Evolutionary conservation across 306 rosid genomes (phyloP), one percentile per base, ranked within the genome.

Genomic region (Vigna radiata): DNA sequence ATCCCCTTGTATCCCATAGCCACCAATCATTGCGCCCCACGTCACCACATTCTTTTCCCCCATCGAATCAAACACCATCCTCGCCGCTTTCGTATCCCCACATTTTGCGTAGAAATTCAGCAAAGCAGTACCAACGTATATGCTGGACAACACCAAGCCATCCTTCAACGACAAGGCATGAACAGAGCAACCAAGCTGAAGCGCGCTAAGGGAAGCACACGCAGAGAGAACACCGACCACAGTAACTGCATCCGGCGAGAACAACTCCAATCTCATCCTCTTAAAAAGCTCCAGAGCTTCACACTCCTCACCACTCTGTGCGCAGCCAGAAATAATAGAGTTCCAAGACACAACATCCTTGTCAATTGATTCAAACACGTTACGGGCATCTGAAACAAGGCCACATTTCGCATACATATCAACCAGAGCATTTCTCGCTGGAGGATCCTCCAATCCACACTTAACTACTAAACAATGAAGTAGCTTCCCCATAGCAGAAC

Each of bases 1-100:
- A 71, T 90, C 91, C 37, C 92, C 97, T 29, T 87, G 93, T 85
- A 89, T 86, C 60, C 96, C 96, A 64, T 86, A 90, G 16, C 96
- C 90, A 76, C 92, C 82, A 55, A 92, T 90, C 92, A 92, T 92
- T 1, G 94, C 91, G 46, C 92, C 77, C 97, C 97, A 89, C 0
- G 93, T 90, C 66, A 90, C 71, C 1, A 78, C 63, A 75, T 88
- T 90, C 88, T 89, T 93, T 80, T 80, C 88, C 70, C 64, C 79
- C 96, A 93, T 90, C 60, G 68, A 83, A 78, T 93, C 87, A 76
- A 93, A 90, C 31, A 90, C 85, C 69, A 74, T 60, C 49, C 88
- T 90, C 46, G 96, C 91, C 2, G 89, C 88, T 61, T 77, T 75
- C 75, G 85, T 86, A 71, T 93, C 94, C 55, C 97, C 96, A 37